Evolutionary conservation across 441 rosid species (phyloP).

Genomic region (Iberis amara): DNA sequence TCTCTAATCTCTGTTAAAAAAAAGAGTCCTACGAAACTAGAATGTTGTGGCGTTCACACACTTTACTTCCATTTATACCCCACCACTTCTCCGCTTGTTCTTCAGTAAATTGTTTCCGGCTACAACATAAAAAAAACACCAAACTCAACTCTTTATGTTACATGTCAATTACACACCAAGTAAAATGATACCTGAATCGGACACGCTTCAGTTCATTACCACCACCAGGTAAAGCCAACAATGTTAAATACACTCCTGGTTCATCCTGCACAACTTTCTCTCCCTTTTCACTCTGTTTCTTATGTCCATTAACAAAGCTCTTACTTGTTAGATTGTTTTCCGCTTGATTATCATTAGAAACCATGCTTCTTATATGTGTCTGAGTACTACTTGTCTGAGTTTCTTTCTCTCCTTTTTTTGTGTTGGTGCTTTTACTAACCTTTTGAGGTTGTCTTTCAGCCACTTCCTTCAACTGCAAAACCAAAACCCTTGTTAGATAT

Average conservation of each 20-base stretch:
- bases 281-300: conserved; percentile 38
- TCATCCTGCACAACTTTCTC: conserved; percentile 64
- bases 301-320: conserved; percentile 38
- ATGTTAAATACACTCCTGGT: conserved; percentile 75
- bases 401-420: too few species aligned
- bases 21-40: conserved; percentile 22
- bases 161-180: too few species aligned
- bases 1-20: neutral
- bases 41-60: conserved; percentile 58
- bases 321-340: conserved; percentile 32
- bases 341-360: conserved; percentile 35
- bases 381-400: conserved; percentile 32
- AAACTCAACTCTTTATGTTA: too few species aligned
- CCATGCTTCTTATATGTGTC: conserved; percentile 33
- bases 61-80: conserved; percentile 57
- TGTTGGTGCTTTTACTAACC: conserved; percentile 28
- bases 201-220: conserved; percentile 70
- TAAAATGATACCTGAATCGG: conserved; percentile 64
- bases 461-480: conserved; percentile 61
- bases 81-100: conserved; percentile 85
- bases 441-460: conserved; percentile 42
- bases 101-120: conserved; percentile 67
- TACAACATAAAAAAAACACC: conserved; percentile 29
- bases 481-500: conserved; percentile 12
- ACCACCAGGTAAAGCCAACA: conserved; percentile 53